These are phyloP conservation scores for Colletotrichum cordylinicola DNA, from an alignment of 2,329 filamentous ascomycete genomes.

Conservation along the genomic window DNA sequence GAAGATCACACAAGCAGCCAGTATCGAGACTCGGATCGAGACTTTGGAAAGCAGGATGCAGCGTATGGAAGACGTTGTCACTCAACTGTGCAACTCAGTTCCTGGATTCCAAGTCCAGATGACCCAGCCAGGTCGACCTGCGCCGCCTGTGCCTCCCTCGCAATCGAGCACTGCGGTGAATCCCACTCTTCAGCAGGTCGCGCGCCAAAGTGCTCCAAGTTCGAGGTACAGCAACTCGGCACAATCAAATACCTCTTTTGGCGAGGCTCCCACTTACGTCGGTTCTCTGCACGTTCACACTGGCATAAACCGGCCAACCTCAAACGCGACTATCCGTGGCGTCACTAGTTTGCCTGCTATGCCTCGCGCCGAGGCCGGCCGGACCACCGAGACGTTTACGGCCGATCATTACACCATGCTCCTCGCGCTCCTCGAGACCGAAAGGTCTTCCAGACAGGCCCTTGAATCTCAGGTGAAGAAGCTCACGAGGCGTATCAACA, in stretches of 20 bases:
- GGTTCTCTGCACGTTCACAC: slow-evolving; percentile 45
- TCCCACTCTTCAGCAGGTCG: slow-evolving; percentile 34
- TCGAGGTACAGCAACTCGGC: slow-evolving; percentile 40
- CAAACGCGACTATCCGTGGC: slow-evolving; percentile 54
- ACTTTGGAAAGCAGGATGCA: slow-evolving; percentile 57
- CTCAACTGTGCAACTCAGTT: slow-evolving; percentile 53
- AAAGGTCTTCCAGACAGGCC: slow-evolving; percentile 59
- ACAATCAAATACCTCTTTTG: slow-evolving; percentile 50
- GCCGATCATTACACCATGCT: slow-evolving; percentile 57
- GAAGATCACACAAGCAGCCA: slow-evolving; percentile 63
- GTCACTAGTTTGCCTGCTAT: slow-evolving; percentile 49
- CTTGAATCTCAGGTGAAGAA: slow-evolving; percentile 63
- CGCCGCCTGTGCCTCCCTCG: slow-evolving; percentile 28
- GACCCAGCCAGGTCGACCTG: slow-evolving; percentile 29
- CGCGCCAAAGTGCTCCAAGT: slow-evolving; percentile 28
- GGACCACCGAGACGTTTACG: slow-evolving; percentile 31
- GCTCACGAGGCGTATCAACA: slow-evolving; percentile 55
- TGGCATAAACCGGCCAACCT: slow-evolving; percentile 41
- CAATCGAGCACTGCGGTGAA: slow-evolving; percentile 30
- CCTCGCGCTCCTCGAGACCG: slow-evolving; percentile 58
- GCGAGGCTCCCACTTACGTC: slow-evolving; percentile 50
- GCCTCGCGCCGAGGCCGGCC: slow-evolving; percentile 33
- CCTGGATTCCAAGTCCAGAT: slow-evolving; percentile 43
- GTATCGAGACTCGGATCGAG: slow-evolving; percentile 58
- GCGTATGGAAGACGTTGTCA: slow-evolving; percentile 58